These are phyloP conservation scores for Pestalotiopsis sp. DNA, from an alignment of 2,329 filamentous ascomycete species.

Conservation along the genomic window DNA sequence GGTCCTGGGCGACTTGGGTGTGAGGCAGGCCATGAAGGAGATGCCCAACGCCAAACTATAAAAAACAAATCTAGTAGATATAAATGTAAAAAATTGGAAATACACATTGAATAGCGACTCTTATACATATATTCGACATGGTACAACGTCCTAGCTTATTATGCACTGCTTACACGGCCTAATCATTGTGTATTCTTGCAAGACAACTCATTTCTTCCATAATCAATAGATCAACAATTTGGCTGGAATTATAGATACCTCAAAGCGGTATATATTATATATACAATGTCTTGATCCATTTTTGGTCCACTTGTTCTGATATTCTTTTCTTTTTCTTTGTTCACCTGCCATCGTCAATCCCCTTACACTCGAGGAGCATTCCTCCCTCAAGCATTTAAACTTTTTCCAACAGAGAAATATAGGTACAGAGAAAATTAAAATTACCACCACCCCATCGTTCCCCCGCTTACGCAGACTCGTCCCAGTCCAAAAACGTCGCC, in stretches of 20 bases:
- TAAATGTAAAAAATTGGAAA: background rate
- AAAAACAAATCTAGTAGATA: conserved; percentile 1
- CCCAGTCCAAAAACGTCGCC: background rate
- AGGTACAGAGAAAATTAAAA: too few relatives aligned
- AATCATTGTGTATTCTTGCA: too few relatives aligned
- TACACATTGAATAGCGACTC: too few relatives aligned
- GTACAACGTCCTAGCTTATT: too few relatives aligned
- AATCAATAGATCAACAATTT: background rate
- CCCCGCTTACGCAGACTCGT: background rate
- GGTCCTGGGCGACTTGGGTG: conserved; percentile 78
- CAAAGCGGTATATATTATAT: background rate
- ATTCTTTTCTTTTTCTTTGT: background rate
- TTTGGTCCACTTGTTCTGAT: background rate
- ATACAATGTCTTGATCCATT: background rate
- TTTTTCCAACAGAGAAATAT: too few relatives aligned
- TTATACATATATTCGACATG: too few relatives aligned
- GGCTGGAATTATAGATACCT: background rate
- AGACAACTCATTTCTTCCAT: too few relatives aligned
- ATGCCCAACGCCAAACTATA: conserved; percentile 87
- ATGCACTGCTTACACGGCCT: too few relatives aligned
- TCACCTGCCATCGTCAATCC: too few relatives aligned
- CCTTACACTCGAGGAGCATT: too few relatives aligned
- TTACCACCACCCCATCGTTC: too few relatives aligned
- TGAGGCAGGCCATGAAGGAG: conserved; percentile 79
- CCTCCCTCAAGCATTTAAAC: too few relatives aligned